Conservation (phyloP, 2,329 filamentous ascomycete genomes). For the Talaromyces sp. region DNA sequence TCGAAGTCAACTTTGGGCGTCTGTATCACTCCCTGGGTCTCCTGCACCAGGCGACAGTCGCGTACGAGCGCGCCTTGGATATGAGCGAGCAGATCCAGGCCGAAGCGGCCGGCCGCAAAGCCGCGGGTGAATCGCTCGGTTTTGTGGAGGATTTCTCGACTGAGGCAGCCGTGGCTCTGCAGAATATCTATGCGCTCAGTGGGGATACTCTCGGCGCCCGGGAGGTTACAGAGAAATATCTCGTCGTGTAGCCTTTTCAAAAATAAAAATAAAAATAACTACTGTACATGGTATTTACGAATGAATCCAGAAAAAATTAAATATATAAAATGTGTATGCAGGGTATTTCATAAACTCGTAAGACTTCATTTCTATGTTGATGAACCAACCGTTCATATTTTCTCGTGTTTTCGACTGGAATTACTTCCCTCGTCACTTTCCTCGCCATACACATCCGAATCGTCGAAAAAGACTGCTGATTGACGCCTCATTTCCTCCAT, state of each 20-base stretch:
- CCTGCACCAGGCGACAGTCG: constrained; percentile 64
- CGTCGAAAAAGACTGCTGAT: constrained; percentile 44
- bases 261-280: background rate
- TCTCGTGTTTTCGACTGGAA: background rate
- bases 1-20: constrained; percentile 73
- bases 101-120: background rate
- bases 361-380: background rate
- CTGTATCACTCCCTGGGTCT: constrained; percentile 73
- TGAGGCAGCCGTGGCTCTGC: constrained; percentile 71
- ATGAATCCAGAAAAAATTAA: background rate
- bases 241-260: constrained; percentile 41
- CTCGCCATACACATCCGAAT: constrained; percentile 30
- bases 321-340: background rate
- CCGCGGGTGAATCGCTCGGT: constrained; percentile 3
- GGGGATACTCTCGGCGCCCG: constrained; percentile 60
- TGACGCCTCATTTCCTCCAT: constrained; percentile 43
- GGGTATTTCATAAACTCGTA: background rate
- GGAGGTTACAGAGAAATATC: constrained; percentile 56
- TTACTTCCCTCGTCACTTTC: constrained; percentile 14
- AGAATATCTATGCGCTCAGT: constrained; percentile 60
- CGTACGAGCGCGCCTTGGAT: constrained; percentile 59
- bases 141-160: constrained; percentile 55
- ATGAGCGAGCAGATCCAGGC: constrained; percentile 43
- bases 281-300: background rate
- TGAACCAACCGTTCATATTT: background rate